phyloP scores from a whole-genome alignment of 2,329 filamentous ascomycete species.

The Neopestalotiopsis rosae region DNA sequence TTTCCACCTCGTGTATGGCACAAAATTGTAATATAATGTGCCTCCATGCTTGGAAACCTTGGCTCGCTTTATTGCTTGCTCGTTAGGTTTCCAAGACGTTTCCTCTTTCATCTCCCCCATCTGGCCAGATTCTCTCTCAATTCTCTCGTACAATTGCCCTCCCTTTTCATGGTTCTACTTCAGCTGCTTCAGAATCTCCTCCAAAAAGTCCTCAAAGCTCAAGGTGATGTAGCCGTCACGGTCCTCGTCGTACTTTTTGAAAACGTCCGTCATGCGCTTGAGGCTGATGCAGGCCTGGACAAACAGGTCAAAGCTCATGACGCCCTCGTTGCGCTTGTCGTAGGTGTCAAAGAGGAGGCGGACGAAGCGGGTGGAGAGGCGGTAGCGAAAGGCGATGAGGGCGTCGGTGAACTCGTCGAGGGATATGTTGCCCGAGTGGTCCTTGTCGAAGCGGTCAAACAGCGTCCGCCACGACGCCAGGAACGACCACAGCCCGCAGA shows the following conservation, averaged over 20 bases:
- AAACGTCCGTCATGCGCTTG: conserved; percentile 98
- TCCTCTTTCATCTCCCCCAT: not conserved
- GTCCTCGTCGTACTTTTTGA: conserved; percentile 98
- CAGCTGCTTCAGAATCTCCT: conserved; percentile 68
- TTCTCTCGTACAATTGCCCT: not conserved
- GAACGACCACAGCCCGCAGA: conserved; percentile 96
- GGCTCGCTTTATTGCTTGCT: not conserved
- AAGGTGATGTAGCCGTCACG: conserved; percentile 90
- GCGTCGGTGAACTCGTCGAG: conserved; percentile 88
- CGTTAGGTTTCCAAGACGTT: not conserved
- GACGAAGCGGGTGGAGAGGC: conserved; percentile 83
- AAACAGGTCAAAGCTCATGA: conserved; percentile 93
- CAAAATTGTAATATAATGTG: not conserved
- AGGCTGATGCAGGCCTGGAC: conserved; percentile 96
- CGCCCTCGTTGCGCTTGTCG: conserved; percentile 74
- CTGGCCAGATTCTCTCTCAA: not conserved
- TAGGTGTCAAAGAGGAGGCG: conserved; percentile 86
- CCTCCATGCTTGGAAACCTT: not conserved
- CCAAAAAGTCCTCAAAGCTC: conserved; percentile 82
- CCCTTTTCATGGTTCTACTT: conserved; percentile 41
- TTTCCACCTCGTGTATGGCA: not conserved
- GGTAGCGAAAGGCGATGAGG: conserved; percentile 90
- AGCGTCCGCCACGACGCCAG: conserved; percentile 91
- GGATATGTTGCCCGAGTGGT: conserved; percentile 85
- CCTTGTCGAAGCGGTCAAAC: conserved; percentile 93